Evolutionary conservation across 345 rosid genomes (phyloP), one percentile per base, ranked within the genome.

Genomic region (Raphanus sativus): DNA sequence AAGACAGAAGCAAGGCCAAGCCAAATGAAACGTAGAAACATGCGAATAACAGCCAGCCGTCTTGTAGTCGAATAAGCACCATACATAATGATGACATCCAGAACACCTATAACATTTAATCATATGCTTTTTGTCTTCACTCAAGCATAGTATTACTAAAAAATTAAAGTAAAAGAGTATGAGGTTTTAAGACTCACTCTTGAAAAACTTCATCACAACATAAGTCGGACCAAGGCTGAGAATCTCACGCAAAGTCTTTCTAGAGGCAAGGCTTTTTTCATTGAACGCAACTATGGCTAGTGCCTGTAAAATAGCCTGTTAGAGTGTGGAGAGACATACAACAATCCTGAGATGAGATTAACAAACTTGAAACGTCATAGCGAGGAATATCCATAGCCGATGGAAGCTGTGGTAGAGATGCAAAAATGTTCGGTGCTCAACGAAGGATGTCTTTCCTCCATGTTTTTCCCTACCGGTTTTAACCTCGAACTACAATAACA

Each of bases 351-450:
- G 10, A 6, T 56, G 2, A 26, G 2, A 26, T 2, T 5, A 2
- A 26, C 87, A 77, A 70, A 94, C 98, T 97, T 94, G 98, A 82
- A 94, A 92, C 97, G 90, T 94, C 97, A 94, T 87, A 69, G 80
- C 79, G 40, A 94, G 92, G 86, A 94, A 94, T 77, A 94, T 90
- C 98, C 98, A 94, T 29, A 94, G 88, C 29, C 98, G 95, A 75
- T 92, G 97, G 81, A 94, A 94, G 83, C 98, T 94, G 72, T 90
- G 98, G 78, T 88, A 94, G 68, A 94, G 92, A 87, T 92, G 98
- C 80, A 90, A 81, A 85, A 90, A 92, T 32, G 98, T 87, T 65
- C 98, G 90, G 72, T 94, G 92, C 88, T 94, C 98, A 60, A 94
- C 98, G 70, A 94, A 94, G 5, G 97, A 92, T 81, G 97, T 90